Conservation (phyloP, 306 rosid species). For the Dicorynia guianensis region DNA sequence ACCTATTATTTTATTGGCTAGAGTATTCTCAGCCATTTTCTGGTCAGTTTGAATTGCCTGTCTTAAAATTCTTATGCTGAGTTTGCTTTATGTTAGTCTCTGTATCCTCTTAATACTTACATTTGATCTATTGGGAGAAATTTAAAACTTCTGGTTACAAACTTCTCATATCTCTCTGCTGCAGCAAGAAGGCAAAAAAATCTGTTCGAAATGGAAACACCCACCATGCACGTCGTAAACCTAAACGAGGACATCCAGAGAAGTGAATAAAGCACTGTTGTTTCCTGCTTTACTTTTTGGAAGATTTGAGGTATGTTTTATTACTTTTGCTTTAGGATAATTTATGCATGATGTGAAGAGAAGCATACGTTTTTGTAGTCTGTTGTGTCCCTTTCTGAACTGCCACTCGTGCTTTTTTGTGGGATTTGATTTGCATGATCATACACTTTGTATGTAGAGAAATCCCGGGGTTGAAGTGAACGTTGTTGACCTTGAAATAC, state of each 20-base stretch:
- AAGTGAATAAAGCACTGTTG: slow-evolving; percentile 50
- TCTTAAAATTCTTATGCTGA: background rate
- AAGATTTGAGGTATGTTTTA: slow-evolving; percentile 52
- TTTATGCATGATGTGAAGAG: background rate
- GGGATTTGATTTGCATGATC: slow-evolving; percentile 11
- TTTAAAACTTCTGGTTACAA: background rate
- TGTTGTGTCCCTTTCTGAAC: background rate
- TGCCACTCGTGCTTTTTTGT: background rate
- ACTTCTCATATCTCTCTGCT: slow-evolving; percentile 18
- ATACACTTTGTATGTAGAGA: background rate
- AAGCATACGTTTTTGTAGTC: slow-evolving; percentile 17
- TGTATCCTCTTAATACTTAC: background rate
- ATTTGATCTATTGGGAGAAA: background rate
- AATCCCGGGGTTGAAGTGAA: slow-evolving; percentile 23
- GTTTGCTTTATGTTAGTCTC: slow-evolving; percentile 28
- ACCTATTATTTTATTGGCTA: slow-evolving; percentile 76
- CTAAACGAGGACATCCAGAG: slow-evolving; percentile 83
- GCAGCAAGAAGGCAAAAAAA: slow-evolving; percentile 71
- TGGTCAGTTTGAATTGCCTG: slow-evolving; percentile 57
- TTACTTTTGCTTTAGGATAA: slow-evolving; percentile 5
- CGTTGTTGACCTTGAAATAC: background rate
- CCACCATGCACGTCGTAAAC: slow-evolving; percentile 76
- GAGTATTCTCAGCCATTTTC: slow-evolving; percentile 65
- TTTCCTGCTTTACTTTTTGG: slow-evolving; percentile 39
- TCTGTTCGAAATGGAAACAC: slow-evolving; percentile 56